A percentile compares a stretch with the other conserved stretches of the same genome.
phyloP scores from a whole-genome alignment of 2,329 filamentous ascomycete genomes.

The Botrytis tulipae region DNA sequence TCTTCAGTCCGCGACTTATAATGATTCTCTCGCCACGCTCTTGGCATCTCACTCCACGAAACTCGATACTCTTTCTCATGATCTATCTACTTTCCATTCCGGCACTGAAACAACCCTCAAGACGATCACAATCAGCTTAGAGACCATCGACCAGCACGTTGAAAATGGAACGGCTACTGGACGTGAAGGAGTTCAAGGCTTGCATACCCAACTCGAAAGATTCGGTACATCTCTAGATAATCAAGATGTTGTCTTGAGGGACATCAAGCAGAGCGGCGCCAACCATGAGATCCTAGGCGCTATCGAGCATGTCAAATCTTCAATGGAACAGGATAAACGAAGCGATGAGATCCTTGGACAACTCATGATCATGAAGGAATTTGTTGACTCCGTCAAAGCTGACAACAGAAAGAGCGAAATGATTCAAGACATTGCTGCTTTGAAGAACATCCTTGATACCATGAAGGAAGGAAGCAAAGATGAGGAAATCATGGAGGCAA shows the following conservation, averaged over 20 bases:
- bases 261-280: background rate
- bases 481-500: slow-evolving; percentile 17
- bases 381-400: slow-evolving; percentile 1
- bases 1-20: slow-evolving; percentile 1
- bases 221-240: slow-evolving; percentile 6
- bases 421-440: background rate
- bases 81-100: slow-evolving; percentile 17
- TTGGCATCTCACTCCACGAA: slow-evolving; percentile 13
- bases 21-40: slow-evolving; percentile 3
- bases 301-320: background rate
- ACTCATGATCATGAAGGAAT: background rate
- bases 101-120: slow-evolving; percentile 16
- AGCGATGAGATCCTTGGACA: slow-evolving; percentile 7
- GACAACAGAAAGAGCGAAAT: background rate
- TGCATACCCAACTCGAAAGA: slow-evolving; percentile 10
- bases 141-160: slow-evolving; percentile 12
- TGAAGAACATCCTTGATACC: slow-evolving; percentile 5
- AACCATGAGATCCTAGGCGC: background rate
- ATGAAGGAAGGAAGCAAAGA: slow-evolving; percentile 11
- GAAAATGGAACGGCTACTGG: slow-evolving; percentile 10
- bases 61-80: slow-evolving; percentile 18
- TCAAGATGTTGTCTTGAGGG: slow-evolving; percentile 3
- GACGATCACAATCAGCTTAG: slow-evolving; percentile 16
- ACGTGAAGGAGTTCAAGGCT: slow-evolving; percentile 9
- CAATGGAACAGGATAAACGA: slow-evolving; percentile 4